These are phyloP conservation scores for Talaromyces sp. DNA, from an alignment of 2,329 filamentous ascomycete species.

Conservation along the genomic window DNA sequence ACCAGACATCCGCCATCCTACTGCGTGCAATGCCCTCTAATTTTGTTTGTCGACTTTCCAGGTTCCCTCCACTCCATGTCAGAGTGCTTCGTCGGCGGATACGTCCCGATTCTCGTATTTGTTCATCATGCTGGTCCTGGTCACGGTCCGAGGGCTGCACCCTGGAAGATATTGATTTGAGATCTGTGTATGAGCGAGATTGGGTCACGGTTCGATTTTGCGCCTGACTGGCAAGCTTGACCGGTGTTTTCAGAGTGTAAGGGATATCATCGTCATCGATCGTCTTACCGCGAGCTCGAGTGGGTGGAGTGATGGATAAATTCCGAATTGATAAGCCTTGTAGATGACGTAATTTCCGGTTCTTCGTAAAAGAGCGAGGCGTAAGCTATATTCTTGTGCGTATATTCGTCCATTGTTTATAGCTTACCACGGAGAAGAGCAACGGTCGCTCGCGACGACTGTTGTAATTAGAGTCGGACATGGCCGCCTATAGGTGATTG, in stretches of 20 bases:
- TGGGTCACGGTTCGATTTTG: constrained; percentile 52
- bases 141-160: constrained; percentile 19
- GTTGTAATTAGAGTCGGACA: constrained; percentile 15
- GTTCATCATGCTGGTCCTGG: constrained; percentile 19
- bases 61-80: constrained; percentile 60
- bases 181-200: constrained; percentile 57
- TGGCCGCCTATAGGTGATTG: constrained; percentile 6
- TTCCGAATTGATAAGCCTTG: constrained; percentile 85
- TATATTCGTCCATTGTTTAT: neutral
- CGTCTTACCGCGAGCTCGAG: constrained; percentile 55
- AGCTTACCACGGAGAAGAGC: constrained; percentile 41
- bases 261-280: constrained; percentile 74
- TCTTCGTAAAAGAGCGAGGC: constrained; percentile 48
- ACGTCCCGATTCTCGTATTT: constrained; percentile 22
- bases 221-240: constrained; percentile 59
- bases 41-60: constrained; percentile 64
- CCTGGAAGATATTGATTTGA: constrained; percentile 31
- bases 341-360: constrained; percentile 83
- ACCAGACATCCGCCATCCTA: constrained; percentile 82
- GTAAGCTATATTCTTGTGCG: constrained; percentile 20
- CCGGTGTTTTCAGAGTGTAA: constrained; percentile 61
- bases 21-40: constrained; percentile 69
- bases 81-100: constrained; percentile 57
- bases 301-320: constrained; percentile 62
- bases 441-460: constrained; percentile 47